Evolutionary conservation across 2,329 filamentous ascomycete genomes (phyloP).

Genomic region (Periconia macrospinosa): DNA sequence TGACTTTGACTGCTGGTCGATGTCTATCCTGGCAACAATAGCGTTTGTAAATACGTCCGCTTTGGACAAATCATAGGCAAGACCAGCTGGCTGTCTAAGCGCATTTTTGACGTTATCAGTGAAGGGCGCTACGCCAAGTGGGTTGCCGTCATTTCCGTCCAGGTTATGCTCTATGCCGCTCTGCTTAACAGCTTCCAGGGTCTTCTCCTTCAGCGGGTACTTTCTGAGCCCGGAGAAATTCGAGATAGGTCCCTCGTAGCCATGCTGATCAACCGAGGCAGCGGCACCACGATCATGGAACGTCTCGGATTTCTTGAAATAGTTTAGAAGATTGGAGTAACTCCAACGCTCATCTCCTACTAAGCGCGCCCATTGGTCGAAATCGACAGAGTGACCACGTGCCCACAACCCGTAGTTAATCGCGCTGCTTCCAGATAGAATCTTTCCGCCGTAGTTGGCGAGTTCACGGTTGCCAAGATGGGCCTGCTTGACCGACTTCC

Average conservation of each 20-base stretch:
- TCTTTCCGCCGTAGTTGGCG: slow-evolving; percentile 1
- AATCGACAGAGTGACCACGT: background rate
- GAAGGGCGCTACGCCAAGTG: slow-evolving; percentile 12
- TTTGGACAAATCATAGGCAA: slow-evolving; percentile 21
- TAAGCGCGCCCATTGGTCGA: background rate
- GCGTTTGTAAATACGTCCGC: slow-evolving; percentile 12
- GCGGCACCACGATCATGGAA: background rate
- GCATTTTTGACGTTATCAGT: background rate
- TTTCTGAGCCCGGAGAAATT: slow-evolving; percentile 12
- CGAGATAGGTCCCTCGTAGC: slow-evolving; percentile 20
- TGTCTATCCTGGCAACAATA: slow-evolving; percentile 14
- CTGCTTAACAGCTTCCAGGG: slow-evolving; percentile 10
- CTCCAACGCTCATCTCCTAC: background rate
- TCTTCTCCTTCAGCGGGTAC: slow-evolving; percentile 15
- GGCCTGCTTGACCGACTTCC: background rate
- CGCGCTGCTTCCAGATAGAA: background rate
- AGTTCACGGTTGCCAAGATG: slow-evolving; percentile 1
- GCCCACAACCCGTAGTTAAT: background rate
- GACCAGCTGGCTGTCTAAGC: slow-evolving; percentile 4
- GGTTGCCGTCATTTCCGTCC: slow-evolving; percentile 15
- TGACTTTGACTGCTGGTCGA: slow-evolving; percentile 27
- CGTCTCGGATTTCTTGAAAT: background rate
- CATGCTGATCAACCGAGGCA: slow-evolving; percentile 13
- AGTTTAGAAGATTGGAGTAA: background rate
- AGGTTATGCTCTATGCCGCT: slow-evolving; percentile 16